phyloP scores from a whole-genome alignment of 768 basidiomycete genomes.

The Dacryopinax primogenitus region DNA sequence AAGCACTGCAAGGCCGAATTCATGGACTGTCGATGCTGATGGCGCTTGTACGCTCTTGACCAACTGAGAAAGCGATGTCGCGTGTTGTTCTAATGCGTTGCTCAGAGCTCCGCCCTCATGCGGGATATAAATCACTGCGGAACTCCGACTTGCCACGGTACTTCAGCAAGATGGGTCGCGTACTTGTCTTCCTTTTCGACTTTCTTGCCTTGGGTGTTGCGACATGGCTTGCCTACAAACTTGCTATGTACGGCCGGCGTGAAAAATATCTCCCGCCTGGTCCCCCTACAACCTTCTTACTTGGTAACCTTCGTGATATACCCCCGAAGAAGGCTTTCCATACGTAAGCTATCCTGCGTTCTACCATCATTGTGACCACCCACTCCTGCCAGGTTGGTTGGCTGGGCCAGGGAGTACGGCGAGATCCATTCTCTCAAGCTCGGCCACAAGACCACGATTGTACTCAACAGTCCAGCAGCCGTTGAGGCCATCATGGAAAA shows the following conservation, averaged over 20 bases:
- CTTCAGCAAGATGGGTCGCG: too few relatives aligned
- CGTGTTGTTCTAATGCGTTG: too few relatives aligned
- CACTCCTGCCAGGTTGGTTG: too few relatives aligned
- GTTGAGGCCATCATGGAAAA: not conserved
- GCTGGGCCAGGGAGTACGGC: too few relatives aligned
- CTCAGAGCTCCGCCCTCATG: too few relatives aligned
- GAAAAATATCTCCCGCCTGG: not conserved
- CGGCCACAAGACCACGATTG: not conserved
- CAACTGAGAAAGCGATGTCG: too few relatives aligned
- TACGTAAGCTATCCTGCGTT: not conserved
- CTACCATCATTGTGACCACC: too few relatives aligned
- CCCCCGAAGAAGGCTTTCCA: not conserved
- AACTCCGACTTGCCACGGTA: too few relatives aligned
- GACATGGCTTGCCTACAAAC: not conserved
- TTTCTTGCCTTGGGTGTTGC: not conserved
- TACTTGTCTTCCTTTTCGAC: not conserved
- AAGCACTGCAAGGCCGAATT: too few relatives aligned
- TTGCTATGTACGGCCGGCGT: not conserved
- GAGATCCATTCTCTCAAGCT: not conserved
- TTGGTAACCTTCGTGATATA: not conserved
- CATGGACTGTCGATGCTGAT: too few relatives aligned
- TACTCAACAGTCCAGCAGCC: not conserved
- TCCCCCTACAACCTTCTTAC: not conserved
- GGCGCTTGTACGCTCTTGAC: too few relatives aligned
- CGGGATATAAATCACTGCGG: too few relatives aligned